Percentiles rank a stretch among this genome's conserved stretches.
Evolutionary conservation across 2,329 filamentous ascomycete genomes (phyloP).

Genomic region (Trichoderma lentiforme): DNA sequence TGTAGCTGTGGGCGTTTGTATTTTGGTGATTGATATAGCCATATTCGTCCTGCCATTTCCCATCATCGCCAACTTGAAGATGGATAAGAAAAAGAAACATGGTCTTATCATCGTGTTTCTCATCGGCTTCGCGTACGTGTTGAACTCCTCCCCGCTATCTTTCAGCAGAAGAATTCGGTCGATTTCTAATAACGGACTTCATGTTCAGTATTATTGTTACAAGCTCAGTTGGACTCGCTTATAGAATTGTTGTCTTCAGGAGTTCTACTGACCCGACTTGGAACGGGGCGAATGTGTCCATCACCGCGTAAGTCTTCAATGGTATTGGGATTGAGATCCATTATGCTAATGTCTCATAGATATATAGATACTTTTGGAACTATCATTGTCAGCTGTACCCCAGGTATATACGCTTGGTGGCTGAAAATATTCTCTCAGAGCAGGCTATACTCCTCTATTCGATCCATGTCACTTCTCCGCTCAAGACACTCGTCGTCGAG

Average conservation of each 20-base stretch:
- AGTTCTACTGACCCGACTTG: not conserved
- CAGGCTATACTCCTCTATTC: not conserved
- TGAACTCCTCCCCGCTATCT: not conserved
- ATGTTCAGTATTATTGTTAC: not conserved
- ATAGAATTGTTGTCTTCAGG: not conserved
- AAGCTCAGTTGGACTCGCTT: not conserved
- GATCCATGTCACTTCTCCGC: not conserved
- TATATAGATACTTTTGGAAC: constrained; percentile 2
- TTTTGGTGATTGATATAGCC: not conserved
- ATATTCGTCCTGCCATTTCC: constrained; percentile 2
- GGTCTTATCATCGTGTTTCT: not conserved
- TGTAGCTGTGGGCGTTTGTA: not conserved
- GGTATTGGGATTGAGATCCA: not conserved
- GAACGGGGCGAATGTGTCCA: constrained; percentile 2
- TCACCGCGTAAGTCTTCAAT: not conserved
- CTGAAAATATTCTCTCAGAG: constrained; percentile 8
- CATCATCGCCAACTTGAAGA: not conserved
- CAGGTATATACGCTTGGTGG: constrained; percentile 1
- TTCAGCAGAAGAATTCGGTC: not conserved
- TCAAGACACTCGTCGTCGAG: not conserved
- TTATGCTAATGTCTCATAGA: not conserved
- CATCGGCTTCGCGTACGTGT: not conserved
- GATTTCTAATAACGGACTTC: not conserved
- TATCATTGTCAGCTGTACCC: constrained; percentile 1
- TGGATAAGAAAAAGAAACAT: constrained; percentile 5